phyloP scores from a whole-genome alignment of 1,284 basidiomycete species.

The Rhizoctonia solani region DNA sequence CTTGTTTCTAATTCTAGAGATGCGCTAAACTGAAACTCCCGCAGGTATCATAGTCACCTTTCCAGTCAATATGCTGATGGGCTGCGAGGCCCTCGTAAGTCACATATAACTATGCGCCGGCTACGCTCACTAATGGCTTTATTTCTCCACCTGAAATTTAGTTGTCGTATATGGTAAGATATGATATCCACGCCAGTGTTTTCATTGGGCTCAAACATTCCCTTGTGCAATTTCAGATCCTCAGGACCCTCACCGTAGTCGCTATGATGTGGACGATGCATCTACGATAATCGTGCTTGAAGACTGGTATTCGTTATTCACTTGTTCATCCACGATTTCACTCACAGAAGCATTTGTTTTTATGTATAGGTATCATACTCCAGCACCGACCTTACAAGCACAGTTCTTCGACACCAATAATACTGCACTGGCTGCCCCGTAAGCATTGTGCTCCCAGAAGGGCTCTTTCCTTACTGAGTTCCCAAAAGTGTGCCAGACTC shows the following conservation, averaged over 20 bases:
- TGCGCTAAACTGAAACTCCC: too few relatives aligned
- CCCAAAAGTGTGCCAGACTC: not conserved
- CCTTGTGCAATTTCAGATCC: not conserved
- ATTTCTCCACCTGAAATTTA: not conserved
- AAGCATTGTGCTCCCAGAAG: not conserved
- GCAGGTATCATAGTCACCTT: slow-evolving; percentile 10
- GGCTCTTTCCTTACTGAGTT: not conserved
- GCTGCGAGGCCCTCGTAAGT: slow-evolving; percentile 1
- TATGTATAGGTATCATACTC: not conserved
- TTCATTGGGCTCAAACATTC: not conserved
- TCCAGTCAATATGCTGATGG: slow-evolving; percentile 15
- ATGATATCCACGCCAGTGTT: not conserved
- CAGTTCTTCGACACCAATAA: slow-evolving; percentile 6
- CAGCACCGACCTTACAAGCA: not conserved
- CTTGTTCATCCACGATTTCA: not conserved
- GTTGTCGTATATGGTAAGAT: slow-evolving; percentile 9
- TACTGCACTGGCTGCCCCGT: slow-evolving; percentile 5
- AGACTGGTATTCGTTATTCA: slow-evolving; percentile 4
- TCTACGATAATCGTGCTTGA: not conserved
- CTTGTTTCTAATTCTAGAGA: too few relatives aligned
- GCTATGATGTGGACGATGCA: slow-evolving; percentile 1
- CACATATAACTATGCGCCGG: not conserved
- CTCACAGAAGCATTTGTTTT: not conserved
- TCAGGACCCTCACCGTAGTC: not conserved
- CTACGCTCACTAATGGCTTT: not conserved